Percentiles rank a stretch among this genome's conserved stretches.
These are phyloP conservation scores for Cladorrhinum sp. DNA, from an alignment of 2,329 filamentous ascomycete genomes.

Conservation along the genomic window DNA sequence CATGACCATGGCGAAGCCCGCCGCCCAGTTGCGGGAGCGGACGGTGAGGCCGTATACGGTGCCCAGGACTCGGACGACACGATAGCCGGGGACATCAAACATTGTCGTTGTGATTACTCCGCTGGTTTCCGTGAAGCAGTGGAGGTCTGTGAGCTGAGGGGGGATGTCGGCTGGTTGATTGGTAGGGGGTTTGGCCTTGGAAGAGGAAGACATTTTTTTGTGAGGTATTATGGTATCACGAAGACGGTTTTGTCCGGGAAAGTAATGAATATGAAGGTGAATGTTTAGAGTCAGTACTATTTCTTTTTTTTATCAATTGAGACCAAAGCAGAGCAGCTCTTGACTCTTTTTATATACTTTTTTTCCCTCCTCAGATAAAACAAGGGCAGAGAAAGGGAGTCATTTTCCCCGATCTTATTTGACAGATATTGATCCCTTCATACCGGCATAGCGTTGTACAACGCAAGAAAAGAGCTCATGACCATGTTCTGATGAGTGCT, in stretches of 20 bases:
- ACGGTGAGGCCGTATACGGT: constrained; percentile 45
- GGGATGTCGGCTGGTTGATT: constrained; percentile 21
- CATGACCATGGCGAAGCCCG: constrained; percentile 53
- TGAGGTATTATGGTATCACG: not conserved
- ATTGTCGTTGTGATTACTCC: constrained; percentile 62
- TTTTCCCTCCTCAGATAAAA: no score
- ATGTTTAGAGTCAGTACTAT: no score
- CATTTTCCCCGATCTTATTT: not conserved
- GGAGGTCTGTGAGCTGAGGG: constrained; percentile 39
- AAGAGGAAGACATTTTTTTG: constrained; percentile 7
- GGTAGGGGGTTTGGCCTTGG: constrained; percentile 18
- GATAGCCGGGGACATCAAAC: constrained; percentile 62
- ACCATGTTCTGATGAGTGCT: not conserved
- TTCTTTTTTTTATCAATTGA: not conserved
- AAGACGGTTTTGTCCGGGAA: no score
- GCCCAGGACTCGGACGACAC: constrained; percentile 55
- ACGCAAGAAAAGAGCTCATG: not conserved
- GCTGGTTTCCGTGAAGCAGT: constrained; percentile 60
- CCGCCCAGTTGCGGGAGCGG: constrained; percentile 55
- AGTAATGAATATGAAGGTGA: not conserved
- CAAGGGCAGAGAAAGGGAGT: not conserved
- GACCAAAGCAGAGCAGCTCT: not conserved
- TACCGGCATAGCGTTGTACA: not conserved
- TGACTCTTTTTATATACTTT: not conserved
- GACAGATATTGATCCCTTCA: not conserved